Base-by-base conservation (phyloP, 2,329 filamentous ascomycete species). In the Aspergillus neoniger region DNA sequence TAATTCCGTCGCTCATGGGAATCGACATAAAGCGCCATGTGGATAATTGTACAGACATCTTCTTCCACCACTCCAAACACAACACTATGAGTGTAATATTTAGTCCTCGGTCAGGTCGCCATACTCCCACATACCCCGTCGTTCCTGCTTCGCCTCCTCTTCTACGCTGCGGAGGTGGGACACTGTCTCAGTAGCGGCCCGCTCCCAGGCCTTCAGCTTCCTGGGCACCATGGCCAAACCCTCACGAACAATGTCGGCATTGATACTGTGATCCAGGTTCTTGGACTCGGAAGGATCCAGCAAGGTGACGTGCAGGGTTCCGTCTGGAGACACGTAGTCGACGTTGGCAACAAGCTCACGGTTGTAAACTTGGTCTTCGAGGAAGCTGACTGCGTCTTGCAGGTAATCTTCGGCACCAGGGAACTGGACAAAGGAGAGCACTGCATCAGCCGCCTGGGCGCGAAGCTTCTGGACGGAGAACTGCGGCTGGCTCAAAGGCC, bases 91-190 rank as follows among this genome's bases (percentile, higher is more conserved):
- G 5, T 10, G 32, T 36, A 36, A 36, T 50, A 17, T 49, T 63
- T 87, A 92, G 72, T 96, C 92, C 81, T 96, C 93, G 14, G 92
- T 96, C 72, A 96, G 84, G 76, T 98, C 95, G 68, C 95, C 95
- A 78, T 98, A 99, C 84, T 99, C 95, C 93, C 94, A 99, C 85
- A 96, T 95, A 47, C 95, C 95, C 67, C 87, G 83, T 64, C 92
- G 86, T 59, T 88, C 87, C 58, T 85, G 82, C 85, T 96, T 96
- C 4, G 94, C 94, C 76, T 89, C 83, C 38, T 84, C 82, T 81
- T 96, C 89, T 55, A 89, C 85, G 76, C 89, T 85, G 72, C 86
- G 88, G 63, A 97, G 80, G 68, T 86, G 85, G 76, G 87, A 85
- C 64, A 96, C 79, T 47, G 92, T 86, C 36, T 90, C 84, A 59